Base-by-base conservation (phyloP, 495 filamentous ascomycete genomes). In the Aeminium ludgeri region DNA sequence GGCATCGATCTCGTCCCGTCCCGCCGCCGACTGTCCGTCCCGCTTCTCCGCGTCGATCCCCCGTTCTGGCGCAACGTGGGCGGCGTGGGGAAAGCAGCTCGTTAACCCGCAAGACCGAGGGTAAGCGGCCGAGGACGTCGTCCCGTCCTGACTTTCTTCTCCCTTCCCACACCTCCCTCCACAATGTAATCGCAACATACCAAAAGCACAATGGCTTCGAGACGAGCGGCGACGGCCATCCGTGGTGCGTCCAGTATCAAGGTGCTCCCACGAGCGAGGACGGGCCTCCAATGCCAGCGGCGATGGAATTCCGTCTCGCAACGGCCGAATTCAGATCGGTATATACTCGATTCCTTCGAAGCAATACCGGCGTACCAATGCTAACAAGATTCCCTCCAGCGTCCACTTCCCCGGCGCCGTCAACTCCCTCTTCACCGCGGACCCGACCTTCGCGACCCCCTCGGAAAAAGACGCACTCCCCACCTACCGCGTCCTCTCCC, bases 381-480 rank as follows among this genome's bases (percentile, higher is more conserved):
- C 12, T 30, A 1, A 23, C 43, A 25, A 53, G 13, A 29, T 20
- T 2, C 19, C 28, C 4, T 2, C 0, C 47, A 80, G 76, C 49
- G 83, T 97, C 31, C 76, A 77, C 28, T 99, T 99, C 48, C 89
- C 89, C 0, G 89, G 89, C n/a, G 91, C 91, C 0, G 69, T 99
- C 20, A 82, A 91, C 59, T 89, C 81, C 60, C 80, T 82, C 42
- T 96, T 99, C 59, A 92, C 80, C 3, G 75, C 73, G 45, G 61
- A 70, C 4, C 76, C 95, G 57, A 56, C 64, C 17, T 95, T 95
- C 59, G 68, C 80, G 35, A 66, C 72, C 30, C 80, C 86, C 2
- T 67, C 69, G 6, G 66, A 70, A 32, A 55, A 65, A 35, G 67
- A 76, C 12, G 74, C 82, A 6, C 75, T 95, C 52, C 72, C 84